phyloP scores from a whole-genome alignment of 2,329 filamentous ascomycete genomes.

The Botrytis deweyae region DNA sequence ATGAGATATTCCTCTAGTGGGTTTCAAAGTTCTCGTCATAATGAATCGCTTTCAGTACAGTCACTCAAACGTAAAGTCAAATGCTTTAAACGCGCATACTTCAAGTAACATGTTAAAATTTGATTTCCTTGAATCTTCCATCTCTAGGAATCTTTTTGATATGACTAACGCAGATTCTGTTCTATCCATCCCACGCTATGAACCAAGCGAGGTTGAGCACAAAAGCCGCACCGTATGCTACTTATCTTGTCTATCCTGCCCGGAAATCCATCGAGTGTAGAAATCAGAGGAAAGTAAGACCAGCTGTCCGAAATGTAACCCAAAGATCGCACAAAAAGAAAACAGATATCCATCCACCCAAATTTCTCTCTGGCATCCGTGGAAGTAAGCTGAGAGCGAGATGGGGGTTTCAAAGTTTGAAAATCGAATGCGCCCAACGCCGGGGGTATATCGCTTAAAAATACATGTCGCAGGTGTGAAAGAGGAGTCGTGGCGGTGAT shows the following conservation, averaged over 20 bases:
- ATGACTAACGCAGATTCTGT: background rate
- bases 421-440: background rate
- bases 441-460: conserved; percentile 8
- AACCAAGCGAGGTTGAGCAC: background rate
- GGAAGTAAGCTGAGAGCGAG: background rate
- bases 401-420: background rate
- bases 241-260: background rate
- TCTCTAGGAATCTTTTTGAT: background rate
- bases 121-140: background rate
- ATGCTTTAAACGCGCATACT: too few species aligned
- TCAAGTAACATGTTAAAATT: background rate
- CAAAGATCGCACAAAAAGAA: background rate
- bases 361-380: too few species aligned
- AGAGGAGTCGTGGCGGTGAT: background rate
- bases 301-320: background rate
- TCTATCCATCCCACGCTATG: background rate
- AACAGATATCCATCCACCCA: background rate
- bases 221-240: background rate
- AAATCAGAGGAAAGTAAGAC: background rate
- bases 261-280: background rate
- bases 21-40: too few species aligned
- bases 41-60: background rate
- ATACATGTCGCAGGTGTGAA: background rate
- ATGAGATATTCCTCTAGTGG: background rate
- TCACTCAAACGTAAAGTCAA: background rate